These are phyloP conservation scores for Russula compacta DNA, from an alignment of 768 basidiomycete species.

Conservation along the genomic window DNA sequence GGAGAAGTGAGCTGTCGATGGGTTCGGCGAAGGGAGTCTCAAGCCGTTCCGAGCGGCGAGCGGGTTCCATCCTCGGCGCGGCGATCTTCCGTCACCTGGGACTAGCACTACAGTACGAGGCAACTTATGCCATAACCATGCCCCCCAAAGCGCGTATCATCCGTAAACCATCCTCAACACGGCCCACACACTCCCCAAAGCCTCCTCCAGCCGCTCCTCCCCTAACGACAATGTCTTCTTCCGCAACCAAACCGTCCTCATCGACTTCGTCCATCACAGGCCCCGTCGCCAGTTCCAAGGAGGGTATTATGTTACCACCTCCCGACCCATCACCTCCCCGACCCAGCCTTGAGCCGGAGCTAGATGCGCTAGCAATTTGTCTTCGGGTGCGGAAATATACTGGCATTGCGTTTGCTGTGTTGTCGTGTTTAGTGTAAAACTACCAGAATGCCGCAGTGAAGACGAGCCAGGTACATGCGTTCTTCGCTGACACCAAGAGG, in stretches of 20 bases:
- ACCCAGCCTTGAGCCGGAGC: slow-evolving; percentile 54
- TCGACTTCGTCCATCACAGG: neutral
- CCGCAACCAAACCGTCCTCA: slow-evolving; percentile 10
- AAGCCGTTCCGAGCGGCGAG: neutral
- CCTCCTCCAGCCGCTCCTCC: neutral
- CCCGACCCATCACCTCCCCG: slow-evolving; percentile 34
- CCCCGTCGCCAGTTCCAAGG: slow-evolving; percentile 1
- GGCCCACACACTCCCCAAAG: neutral
- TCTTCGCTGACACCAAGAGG: slow-evolving; percentile 43
- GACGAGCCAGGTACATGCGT: slow-evolving; percentile 1
- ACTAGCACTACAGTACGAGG: neutral
- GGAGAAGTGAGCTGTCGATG: neutral
- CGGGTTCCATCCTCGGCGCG: neutral
- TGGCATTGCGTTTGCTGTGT: neutral
- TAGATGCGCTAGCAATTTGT: slow-evolving; percentile 45
- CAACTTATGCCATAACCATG: slow-evolving; percentile 27
- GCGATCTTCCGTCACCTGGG: neutral
- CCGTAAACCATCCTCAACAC: slow-evolving; percentile 25
- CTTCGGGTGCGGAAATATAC: slow-evolving; percentile 39
- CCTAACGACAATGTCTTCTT: slow-evolving; percentile 27
- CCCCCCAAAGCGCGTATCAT: slow-evolving; percentile 36
- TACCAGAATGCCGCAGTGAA: slow-evolving; percentile 46
- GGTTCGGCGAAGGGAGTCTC: neutral
- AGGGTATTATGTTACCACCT: slow-evolving; percentile 45
- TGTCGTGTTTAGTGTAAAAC: neutral